Base-by-base conservation (phyloP, 306 rosid genomes). In the Sophora flavescens region DNA sequence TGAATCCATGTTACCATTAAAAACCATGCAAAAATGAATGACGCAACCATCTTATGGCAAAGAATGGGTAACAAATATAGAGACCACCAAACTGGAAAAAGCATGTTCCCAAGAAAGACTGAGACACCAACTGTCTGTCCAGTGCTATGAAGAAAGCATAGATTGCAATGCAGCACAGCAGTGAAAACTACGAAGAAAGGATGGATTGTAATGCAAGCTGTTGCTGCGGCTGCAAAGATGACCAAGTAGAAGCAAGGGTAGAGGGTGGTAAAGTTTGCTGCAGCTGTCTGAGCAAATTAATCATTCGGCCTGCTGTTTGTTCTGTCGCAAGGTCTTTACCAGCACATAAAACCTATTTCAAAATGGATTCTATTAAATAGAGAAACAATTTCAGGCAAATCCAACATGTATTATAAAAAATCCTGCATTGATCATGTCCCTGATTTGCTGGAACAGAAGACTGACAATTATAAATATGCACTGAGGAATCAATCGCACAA, bases 281-380 rank as follows among this genome's bases (percentile, higher is more conserved):
- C 73, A 96, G 96, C 86, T 92, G 99, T 83, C 85, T 84, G 47
- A 96, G 88, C 57, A 96, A 78, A 91, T 65, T 93, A 53, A 91
- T 63, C 98, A 96, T 96, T 28, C 98, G 83, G 80, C 96, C 74
- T 11, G 85, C 81, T 38, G 98, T 96, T 84, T 96, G 97, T 77
- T 96, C 97, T 3, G 97, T 93, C 8, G 98, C 98, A 62, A 96
- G 83, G 70, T 96, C 99, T 78, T 93, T 96, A 32, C 99, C 98
- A 17, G 96, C 97, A 58, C 96, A 93, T 70, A 96, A 76, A 64
- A 96, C 93, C 99, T 96, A 70, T 26, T 63, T 16, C 66, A 56
- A 47, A 74, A 78, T 38, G 48, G 18, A 11, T 66, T 48, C 18
- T 65, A 45, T 71, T 61, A 72, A n/a, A 54, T 5, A 59, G 12